Evolutionary conservation across 176 grass and related monocot species (phyloP).

Genomic region (Cenchrus purpureus): DNA sequence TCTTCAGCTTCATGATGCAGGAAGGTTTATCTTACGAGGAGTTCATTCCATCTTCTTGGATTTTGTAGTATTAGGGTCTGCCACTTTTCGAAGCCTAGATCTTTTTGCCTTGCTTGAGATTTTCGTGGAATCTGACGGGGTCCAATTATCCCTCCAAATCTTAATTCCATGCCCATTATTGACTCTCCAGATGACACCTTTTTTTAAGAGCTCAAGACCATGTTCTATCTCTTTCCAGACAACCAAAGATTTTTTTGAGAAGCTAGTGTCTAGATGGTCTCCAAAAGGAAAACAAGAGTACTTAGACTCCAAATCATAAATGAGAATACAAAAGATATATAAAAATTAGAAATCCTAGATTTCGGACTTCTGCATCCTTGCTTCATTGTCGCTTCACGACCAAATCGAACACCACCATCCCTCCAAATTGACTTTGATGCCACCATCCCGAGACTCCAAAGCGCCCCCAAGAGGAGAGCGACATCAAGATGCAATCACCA

Average conservation of each 20-base stretch:
- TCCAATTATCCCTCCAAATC: not conserved
- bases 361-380: no score
- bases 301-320: no score
- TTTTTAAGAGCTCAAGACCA: not conserved
- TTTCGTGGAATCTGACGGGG: not conserved
- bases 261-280: not conserved
- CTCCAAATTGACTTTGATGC: no score
- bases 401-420: no score
- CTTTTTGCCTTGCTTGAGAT: not conserved
- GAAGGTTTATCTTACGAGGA: not conserved
- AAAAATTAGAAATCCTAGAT: no score
- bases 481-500: no score
- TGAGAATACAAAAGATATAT: no score
- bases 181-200: not conserved
- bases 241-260: not conserved
- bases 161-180: not conserved
- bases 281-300: not conserved
- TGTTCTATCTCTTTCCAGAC: not conserved
- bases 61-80: not conserved
- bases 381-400: no score
- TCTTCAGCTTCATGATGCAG: not conserved
- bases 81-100: not conserved
- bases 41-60: not conserved
- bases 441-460: no score
- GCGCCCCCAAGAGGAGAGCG: no score